These are phyloP conservation scores for Dactylonectria estremocensis DNA, from an alignment of 2,329 filamentous ascomycete genomes.

Conservation along the genomic window DNA sequence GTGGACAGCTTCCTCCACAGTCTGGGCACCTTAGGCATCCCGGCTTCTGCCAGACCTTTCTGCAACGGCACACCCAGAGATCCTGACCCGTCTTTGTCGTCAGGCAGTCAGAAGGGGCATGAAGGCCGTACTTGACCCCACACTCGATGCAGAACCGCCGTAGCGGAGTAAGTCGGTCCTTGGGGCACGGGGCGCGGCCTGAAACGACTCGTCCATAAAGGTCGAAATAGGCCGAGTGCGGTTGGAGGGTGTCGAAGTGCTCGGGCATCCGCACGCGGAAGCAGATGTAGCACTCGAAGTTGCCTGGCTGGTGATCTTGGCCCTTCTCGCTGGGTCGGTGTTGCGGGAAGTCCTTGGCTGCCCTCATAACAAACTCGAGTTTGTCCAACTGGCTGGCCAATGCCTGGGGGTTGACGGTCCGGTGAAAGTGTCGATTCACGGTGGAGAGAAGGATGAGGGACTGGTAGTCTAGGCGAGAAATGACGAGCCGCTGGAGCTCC, in stretches of 20 bases:
- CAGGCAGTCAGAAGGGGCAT: constrained; percentile 56
- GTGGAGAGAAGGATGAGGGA: constrained; percentile 58
- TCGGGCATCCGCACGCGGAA: constrained; percentile 58
- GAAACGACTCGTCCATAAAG: constrained; percentile 49
- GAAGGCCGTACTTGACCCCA: constrained; percentile 56
- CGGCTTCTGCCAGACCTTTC: constrained; percentile 55
- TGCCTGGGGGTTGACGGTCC: constrained; percentile 51
- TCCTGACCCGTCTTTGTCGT: constrained; percentile 56
- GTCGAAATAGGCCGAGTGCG: constrained; percentile 53
- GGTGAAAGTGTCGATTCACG: constrained; percentile 54
- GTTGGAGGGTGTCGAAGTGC: constrained; percentile 57
- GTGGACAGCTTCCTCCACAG: constrained; percentile 55
- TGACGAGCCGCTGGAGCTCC: constrained; percentile 54
- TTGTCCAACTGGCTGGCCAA: constrained; percentile 56
- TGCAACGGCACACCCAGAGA: constrained; percentile 59
- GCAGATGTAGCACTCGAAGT: constrained; percentile 61
- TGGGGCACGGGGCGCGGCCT: constrained; percentile 47
- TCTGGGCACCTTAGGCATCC: constrained; percentile 53
- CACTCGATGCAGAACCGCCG: constrained; percentile 61
- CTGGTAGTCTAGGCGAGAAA: constrained; percentile 57
- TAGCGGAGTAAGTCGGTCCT: constrained; percentile 52
- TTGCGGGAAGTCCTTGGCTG: constrained; percentile 58
- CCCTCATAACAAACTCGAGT: constrained; percentile 59
- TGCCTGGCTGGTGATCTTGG: constrained; percentile 56
- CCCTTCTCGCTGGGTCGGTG: constrained; percentile 57